Evolutionary conservation across 345 rosid genomes (phyloP).

Genomic region (Aquilaria yunnanensis): DNA sequence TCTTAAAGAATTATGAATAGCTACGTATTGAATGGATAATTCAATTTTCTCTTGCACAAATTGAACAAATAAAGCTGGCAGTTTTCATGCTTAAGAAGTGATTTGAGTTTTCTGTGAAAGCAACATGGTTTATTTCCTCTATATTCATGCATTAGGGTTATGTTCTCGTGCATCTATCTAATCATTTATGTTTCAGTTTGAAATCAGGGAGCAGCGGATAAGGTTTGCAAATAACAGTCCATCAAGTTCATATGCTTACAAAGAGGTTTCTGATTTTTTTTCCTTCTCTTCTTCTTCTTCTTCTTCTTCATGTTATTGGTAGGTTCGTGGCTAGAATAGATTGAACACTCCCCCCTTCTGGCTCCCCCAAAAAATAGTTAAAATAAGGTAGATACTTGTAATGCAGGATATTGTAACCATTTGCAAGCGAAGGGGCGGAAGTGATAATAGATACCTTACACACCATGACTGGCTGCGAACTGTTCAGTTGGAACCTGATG

Average conservation of each 20-base stretch:
- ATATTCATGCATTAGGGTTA: not conserved
- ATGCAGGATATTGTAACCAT: conserved; percentile 64
- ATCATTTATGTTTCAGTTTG: conserved; percentile 45
- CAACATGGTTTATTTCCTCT: not conserved
- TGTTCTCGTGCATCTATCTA: conserved; percentile 10
- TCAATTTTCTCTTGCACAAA: no score
- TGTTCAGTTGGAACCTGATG: conserved; percentile 89
- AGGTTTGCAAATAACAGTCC: conserved; percentile 66
- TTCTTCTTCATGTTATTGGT: not conserved
- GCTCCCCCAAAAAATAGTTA: no score
- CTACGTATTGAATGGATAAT: no score
- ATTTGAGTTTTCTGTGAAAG: not conserved
- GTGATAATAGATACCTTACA: conserved; percentile 43
- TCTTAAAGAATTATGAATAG: no score
- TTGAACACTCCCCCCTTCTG: not conserved
- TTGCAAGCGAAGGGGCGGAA: conserved; percentile 94
- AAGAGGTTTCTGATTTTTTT: conserved; percentile 47
- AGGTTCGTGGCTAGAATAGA: not conserved
- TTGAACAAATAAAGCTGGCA: no score
- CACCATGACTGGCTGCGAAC: conserved; percentile 88
- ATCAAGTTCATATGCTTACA: conserved; percentile 73
- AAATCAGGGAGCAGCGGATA: conserved; percentile 73
- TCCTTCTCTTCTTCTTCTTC: no score
- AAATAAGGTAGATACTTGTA: no score
- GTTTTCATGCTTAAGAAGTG: no score